Conservation (phyloP, 768 basidiomycete genomes). For the Russula emetica region DNA sequence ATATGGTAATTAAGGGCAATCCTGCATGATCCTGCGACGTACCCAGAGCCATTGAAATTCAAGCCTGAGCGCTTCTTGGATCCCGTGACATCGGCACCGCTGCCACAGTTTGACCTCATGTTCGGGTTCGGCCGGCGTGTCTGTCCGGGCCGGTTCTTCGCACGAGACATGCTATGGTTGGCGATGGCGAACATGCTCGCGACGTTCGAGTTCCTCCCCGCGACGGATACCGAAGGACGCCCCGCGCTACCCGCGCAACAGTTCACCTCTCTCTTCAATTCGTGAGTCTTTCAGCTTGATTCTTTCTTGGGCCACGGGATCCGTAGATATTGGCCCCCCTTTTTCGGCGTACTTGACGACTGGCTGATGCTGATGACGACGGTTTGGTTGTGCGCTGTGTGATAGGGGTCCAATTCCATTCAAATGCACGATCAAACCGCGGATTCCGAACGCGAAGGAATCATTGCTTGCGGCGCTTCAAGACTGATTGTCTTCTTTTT, state of each 20-base stretch:
- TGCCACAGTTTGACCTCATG: background rate
- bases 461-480: background rate
- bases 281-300: background rate
- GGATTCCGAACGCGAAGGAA: conserved; percentile 4
- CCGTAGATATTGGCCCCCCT: background rate
- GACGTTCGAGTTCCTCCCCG: conserved; percentile 18
- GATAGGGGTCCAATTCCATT: conserved; percentile 18
- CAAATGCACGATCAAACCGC: conserved; percentile 15
- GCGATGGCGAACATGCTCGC: conserved; percentile 18
- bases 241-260: conserved; percentile 4
- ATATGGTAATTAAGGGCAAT: conserved; percentile 6
- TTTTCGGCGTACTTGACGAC: background rate
- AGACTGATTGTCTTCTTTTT: background rate
- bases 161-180: conserved; percentile 8
- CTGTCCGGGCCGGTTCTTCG: conserved; percentile 19
- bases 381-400: background rate
- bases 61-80: conserved; percentile 19
- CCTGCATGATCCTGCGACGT: conserved; percentile 6
- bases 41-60: conserved; percentile 15
- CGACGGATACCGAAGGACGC: conserved; percentile 6
- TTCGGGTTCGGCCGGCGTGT: conserved; percentile 20
- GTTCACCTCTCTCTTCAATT: background rate
- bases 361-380: too few species aligned
- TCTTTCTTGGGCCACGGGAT: background rate
- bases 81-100: conserved; percentile 1